Evolutionary conservation across 495 filamentous ascomycete genomes (phyloP), one percentile per base, ranked within the genome.

Genomic region (Extremus antarcticus): DNA sequence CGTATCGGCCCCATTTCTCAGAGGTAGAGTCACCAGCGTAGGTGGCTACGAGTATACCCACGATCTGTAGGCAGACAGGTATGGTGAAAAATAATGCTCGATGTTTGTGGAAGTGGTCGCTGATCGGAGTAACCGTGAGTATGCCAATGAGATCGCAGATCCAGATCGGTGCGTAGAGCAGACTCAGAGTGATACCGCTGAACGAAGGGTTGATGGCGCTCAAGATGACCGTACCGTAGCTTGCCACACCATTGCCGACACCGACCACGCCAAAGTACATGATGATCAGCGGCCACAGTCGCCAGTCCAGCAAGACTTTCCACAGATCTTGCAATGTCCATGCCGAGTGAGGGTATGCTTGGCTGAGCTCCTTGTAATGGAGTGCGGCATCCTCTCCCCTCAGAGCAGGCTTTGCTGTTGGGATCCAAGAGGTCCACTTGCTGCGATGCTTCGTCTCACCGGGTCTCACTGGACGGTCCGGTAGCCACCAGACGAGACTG

Each of bases 201-300:
- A 94, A 75, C 0, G 70, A 70, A 1, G 84, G 76, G 61, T 92
- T 82, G 53, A 88, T 90, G 3, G 80, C 80, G 43, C 80, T 73
- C 64, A 95, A 92, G 61, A 95, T 94, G 35, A 94, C 76, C 2
- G 82, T 91, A 49, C 83, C 86, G 63, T 94, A 94, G 45, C 83
- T 79, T 70, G 94, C 88, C 1, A 88, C 85, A 40, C 89, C 89
- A 50, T 94, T 92, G 0, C 89, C 89, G 7, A 94, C 89, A 25
- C 89, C 89, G 3, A 95, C 89, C 9, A 94, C 89, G 16, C 89
- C 89, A 68, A 95, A 94, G 68, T 95, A 95, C 90, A 94, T 94
- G 38, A 91, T 60, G 9, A 84, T 74, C 51, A 95, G 66, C 0
- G 89, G 89, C 84, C 86, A 94, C 19, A 94, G 69, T 2, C 88